phyloP scores from a whole-genome alignment of 345 rosid species.

The Populus euphratica region DNA sequence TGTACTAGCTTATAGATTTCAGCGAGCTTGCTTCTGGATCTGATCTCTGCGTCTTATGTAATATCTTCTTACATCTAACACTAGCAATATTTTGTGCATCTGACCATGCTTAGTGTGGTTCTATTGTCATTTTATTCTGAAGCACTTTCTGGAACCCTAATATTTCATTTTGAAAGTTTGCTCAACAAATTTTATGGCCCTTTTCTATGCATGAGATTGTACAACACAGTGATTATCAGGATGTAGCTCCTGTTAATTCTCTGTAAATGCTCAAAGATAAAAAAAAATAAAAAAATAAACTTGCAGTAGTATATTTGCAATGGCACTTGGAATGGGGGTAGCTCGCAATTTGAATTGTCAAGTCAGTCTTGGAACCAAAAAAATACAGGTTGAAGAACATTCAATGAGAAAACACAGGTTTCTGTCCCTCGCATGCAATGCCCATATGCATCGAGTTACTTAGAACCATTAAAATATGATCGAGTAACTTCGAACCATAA shows the following conservation, averaged over 20 bases:
- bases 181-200: neutral
- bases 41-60: neutral
- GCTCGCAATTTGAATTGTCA: neutral
- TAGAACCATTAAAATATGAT: too few species aligned
- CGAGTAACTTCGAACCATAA: neutral
- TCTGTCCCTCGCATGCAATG: neutral
- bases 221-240: neutral
- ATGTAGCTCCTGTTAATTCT: neutral
- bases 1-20: neutral
- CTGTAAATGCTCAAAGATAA: too few species aligned
- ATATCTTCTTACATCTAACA: too few species aligned
- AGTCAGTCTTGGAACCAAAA: too few species aligned
- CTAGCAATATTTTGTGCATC: too few species aligned
- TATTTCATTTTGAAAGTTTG: neutral
- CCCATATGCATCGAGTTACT: neutral
- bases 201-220: neutral
- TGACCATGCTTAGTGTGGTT: too few species aligned
- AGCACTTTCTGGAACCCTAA: too few species aligned
- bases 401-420: neutral
- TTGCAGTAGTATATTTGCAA: neutral
- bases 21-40: neutral
- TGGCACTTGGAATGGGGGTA: neutral
- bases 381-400: too few species aligned
- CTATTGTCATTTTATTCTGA: too few species aligned
- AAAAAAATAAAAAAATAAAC: too few species aligned